These are phyloP conservation scores for Hypoxylon sp. DNA, from an alignment of 2,329 filamentous ascomycete genomes.

Conservation along the genomic window DNA sequence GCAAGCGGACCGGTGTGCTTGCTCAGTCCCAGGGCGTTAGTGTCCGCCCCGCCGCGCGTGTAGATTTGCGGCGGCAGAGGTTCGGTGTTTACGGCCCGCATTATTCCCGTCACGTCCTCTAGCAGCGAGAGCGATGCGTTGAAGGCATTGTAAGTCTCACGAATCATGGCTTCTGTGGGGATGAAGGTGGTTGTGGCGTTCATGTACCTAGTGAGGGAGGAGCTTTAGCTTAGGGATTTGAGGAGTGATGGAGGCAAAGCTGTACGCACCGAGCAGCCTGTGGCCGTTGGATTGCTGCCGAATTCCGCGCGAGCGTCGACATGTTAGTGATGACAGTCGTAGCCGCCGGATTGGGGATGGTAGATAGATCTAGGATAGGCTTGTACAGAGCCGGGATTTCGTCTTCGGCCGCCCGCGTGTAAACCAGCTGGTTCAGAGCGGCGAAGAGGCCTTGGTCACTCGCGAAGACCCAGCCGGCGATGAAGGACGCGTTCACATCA, in stretches of 20 bases:
- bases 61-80: constrained; percentile 44
- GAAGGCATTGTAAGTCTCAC: constrained; percentile 32
- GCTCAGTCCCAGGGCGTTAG: constrained; percentile 40
- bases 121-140: constrained; percentile 19
- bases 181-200: constrained; percentile 34
- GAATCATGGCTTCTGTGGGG: constrained; percentile 35
- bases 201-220: constrained; percentile 25
- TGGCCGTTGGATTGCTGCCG: neutral
- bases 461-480: constrained; percentile 22
- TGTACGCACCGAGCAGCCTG: neutral
- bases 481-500: constrained; percentile 32
- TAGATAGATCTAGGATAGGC: neutral
- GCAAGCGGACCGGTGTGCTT: neutral
- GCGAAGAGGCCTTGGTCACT: neutral
- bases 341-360: neutral
- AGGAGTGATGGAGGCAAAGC: neutral
- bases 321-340: neutral
- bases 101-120: constrained; percentile 24
- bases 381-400: constrained; percentile 1
- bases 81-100: constrained; percentile 38
- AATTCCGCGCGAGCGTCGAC: neutral
- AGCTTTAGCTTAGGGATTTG: neutral
- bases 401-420: constrained; percentile 14
- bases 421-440: constrained; percentile 21
- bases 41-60: constrained; percentile 10